phyloP scores from a whole-genome alignment of 108 stramenopile genomes.

The Nitzschia sp. region DNA sequence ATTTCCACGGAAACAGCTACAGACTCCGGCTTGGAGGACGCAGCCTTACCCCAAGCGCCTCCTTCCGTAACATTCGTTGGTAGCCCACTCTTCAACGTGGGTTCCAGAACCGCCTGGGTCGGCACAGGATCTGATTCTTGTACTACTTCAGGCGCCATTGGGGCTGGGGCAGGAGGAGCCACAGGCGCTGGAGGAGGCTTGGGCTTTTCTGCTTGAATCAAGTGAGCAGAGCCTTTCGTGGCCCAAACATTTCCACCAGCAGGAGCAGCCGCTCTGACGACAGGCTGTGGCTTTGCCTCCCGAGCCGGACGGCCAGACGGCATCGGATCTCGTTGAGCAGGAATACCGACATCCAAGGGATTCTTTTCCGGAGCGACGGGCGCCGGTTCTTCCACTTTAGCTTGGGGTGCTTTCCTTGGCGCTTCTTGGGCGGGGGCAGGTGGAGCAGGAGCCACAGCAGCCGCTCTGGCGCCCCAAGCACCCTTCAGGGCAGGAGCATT shows the following conservation, averaged over 20 bases:
- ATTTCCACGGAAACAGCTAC: conserved; percentile 15
- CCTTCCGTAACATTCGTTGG: conserved; percentile 12
- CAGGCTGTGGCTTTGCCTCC: conserved; percentile 14
- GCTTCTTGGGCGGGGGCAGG: conserved; percentile 21
- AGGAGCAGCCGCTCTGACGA: conserved; percentile 27
- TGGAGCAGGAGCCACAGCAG: conserved; percentile 34
- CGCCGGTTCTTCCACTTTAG: conserved; percentile 14
- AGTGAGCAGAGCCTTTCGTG: conserved; percentile 83
- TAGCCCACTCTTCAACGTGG: conserved; percentile 18
- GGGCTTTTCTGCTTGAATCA: conserved; percentile 75
- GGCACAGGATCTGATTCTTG: conserved; percentile 10
- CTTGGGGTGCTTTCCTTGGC: conserved; percentile 1
- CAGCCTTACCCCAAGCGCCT: conserved; percentile 16
- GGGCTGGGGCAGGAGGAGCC: conserved; percentile 34
- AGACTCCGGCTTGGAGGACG: conserved; percentile 18
- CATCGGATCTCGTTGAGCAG: conserved; percentile 43
- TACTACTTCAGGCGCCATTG: background rate
- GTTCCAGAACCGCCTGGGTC: conserved; percentile 1
- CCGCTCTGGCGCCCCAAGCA: conserved; percentile 62
- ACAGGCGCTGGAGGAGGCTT: conserved; percentile 47
- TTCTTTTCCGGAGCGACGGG: conserved; percentile 22
- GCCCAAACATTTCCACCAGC: conserved; percentile 86
- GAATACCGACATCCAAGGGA: conserved; percentile 44
- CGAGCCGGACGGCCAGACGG: conserved; percentile 44
- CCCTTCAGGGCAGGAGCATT: conserved; percentile 56